Base-by-base conservation (phyloP, 2,329 filamentous ascomycete species). In the Trichophyton benhamiae region DNA sequence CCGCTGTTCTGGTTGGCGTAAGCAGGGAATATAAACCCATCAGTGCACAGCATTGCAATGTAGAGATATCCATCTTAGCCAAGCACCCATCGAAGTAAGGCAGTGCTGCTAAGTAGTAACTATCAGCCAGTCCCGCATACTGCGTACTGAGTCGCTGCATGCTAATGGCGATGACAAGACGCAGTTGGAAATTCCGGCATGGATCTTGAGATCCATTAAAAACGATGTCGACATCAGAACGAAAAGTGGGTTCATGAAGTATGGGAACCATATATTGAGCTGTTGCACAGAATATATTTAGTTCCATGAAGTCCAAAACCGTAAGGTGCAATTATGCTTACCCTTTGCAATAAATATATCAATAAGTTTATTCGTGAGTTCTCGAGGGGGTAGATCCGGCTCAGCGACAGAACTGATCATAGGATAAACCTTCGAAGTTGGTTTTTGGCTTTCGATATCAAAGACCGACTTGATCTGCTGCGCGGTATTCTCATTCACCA, bases 91-190 rank as follows among this genome's bases (percentile, higher is more conserved):
- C 89, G 64, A 97, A 85, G 68, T 86, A 86, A 64, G 87, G 85
- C 76, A 97, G 85, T 3, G 92, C 92, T 25, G 91, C 88, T 22
- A 96, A 81, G 70, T 96, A 97, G 75, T 95, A 97, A 71, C 90
- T 91, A 74, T 97, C 92, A 33, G 94, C 92, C 30, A 97, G 78
- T 25, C 91, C 91, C n/a, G 91, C 91, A 72, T 94, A 97, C 66
- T 89, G 86, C 0, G 87, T 83, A 70, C 91, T 89, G 68, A 96
- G 81, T 73, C 95, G 96, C 74, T 97, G 92, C 74, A 97, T 83
- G 72, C 90, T 92, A 69, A 96, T 95, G 33, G 94, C 92, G 69
- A 97, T 85, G 60, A 96, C 89, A 84, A 97, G 91, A 62, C 89
- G 86, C 58, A 95, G 78, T 52, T 92, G 83, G 68, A 96, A 97